Evolutionary conservation across 352 stramenopile species (phyloP).

Genomic region (Pythium sp.): DNA sequence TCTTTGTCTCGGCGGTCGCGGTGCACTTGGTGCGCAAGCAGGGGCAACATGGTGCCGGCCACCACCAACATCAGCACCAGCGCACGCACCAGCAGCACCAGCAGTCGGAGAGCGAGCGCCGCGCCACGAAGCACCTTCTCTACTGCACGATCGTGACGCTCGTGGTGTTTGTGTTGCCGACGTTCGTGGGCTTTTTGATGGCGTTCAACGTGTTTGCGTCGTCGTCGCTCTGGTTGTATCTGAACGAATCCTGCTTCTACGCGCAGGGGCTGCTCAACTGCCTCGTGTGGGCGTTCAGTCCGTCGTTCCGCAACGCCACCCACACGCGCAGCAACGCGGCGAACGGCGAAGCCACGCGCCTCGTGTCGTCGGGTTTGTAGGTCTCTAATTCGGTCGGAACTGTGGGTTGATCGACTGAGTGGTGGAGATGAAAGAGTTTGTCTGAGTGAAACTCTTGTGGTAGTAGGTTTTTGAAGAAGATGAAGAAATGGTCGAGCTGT

Average conservation of each 20-base stretch:
- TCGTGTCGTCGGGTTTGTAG: not conserved
- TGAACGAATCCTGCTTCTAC: slow-evolving; percentile 66
- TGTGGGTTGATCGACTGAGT: too few relatives aligned
- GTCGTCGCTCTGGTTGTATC: slow-evolving; percentile 42
- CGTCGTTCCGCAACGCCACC: slow-evolving; percentile 40
- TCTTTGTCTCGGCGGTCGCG: slow-evolving; percentile 34
- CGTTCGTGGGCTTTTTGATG: slow-evolving; percentile 31
- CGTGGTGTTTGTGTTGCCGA: slow-evolving; percentile 39
- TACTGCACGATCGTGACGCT: slow-evolving; percentile 45
- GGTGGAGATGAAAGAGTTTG: not conserved
- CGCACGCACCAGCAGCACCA: not conserved
- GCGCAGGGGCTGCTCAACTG: slow-evolving; percentile 56
- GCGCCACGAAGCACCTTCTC: slow-evolving; percentile 43
- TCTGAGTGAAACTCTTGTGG: not conserved
- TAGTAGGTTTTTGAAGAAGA: not conserved
- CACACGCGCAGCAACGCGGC: slow-evolving; percentile 23
- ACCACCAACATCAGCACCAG: not conserved
- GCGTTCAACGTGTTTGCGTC: slow-evolving; percentile 38
- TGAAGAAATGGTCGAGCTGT: not conserved
- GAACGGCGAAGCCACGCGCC: slow-evolving; percentile 6
- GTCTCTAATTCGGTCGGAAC: not conserved
- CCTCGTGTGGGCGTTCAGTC: slow-evolving; percentile 60
- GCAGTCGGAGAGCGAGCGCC: slow-evolving; percentile 35
- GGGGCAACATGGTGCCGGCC: not conserved
- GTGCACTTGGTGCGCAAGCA: slow-evolving; percentile 31